phyloP scores from a whole-genome alignment of 2,329 filamentous ascomycete species.

The Fusarium metavorans region DNA sequence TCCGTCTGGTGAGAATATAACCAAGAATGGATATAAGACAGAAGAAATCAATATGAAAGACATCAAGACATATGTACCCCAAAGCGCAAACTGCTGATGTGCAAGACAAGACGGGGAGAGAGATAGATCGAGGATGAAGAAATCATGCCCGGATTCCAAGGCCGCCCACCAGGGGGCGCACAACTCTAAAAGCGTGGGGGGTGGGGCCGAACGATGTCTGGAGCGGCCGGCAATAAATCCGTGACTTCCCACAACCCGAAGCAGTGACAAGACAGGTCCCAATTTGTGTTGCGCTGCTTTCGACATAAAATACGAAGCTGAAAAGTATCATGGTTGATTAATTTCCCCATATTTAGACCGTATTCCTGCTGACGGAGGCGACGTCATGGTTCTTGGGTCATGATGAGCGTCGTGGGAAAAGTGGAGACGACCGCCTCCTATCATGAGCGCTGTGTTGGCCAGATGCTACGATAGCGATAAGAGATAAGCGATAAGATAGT shows the following conservation, averaged over 20 bases:
- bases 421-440: not conserved
- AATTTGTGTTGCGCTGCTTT: not conserved
- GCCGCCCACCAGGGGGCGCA: not conserved
- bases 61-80: conserved; percentile 11
- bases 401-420: not conserved
- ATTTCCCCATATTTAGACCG: not conserved
- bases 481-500: not conserved
- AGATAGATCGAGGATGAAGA: conserved; percentile 9
- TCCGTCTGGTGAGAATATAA: not conserved
- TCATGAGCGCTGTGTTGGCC: not conserved
- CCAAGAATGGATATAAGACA: not conserved
- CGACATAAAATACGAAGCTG: not conserved
- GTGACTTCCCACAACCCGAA: not conserved
- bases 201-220: not conserved
- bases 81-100: not conserved
- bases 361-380: not conserved
- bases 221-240: not conserved
- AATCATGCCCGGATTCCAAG: conserved; percentile 24
- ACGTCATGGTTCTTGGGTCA: not conserved
- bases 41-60: not conserved
- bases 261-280: not conserved
- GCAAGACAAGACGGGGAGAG: not conserved
- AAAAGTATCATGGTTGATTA: not conserved
- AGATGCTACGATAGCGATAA: not conserved
- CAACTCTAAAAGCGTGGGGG: not conserved